A percentile compares a stretch with the other conserved stretches of the same genome.
Evolutionary conservation across 768 basidiomycete species (phyloP).

Genomic region (Pleurotus cornucopiae): DNA sequence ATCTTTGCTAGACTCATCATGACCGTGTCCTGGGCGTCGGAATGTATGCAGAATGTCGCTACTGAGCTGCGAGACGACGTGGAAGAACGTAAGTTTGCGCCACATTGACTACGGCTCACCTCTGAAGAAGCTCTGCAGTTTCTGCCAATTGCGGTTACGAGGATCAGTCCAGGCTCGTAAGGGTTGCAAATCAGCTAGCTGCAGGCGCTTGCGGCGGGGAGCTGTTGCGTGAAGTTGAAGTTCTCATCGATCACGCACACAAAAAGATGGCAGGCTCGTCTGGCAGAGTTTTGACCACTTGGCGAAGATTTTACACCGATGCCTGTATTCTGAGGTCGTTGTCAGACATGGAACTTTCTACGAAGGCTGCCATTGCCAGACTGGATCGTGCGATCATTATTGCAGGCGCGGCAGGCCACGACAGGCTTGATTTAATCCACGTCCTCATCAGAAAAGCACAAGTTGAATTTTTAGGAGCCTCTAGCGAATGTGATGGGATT

Average conservation of each 20-base stretch:
- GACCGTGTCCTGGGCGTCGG: slow-evolving; percentile 6
- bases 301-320: slow-evolving; percentile 78
- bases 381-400: slow-evolving; percentile 83
- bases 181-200: slow-evolving; percentile 1
- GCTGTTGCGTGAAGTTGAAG: slow-evolving; percentile 25
- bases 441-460: slow-evolving; percentile 64
- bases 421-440: slow-evolving; percentile 58
- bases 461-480: slow-evolving; percentile 16
- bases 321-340: slow-evolving; percentile 57
- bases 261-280: slow-evolving; percentile 41
- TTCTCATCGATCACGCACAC: slow-evolving; percentile 45
- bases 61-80: slow-evolving; percentile 3
- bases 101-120: not conserved
- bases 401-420: slow-evolving; percentile 68
- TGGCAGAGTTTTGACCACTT: slow-evolving; percentile 30
- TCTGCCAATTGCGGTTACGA: slow-evolving; percentile 3
- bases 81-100: slow-evolving; percentile 1
- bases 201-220: slow-evolving; percentile 2
- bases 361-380: slow-evolving; percentile 44
- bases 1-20: not conserved
- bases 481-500: slow-evolving; percentile 2
- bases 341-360: slow-evolving; percentile 25
- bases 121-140: not conserved
- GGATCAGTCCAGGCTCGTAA: not conserved
- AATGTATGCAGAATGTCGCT: not conserved